Conservation (phyloP, 2,329 filamentous ascomycete species). For the Fusarium chaquense region DNA sequence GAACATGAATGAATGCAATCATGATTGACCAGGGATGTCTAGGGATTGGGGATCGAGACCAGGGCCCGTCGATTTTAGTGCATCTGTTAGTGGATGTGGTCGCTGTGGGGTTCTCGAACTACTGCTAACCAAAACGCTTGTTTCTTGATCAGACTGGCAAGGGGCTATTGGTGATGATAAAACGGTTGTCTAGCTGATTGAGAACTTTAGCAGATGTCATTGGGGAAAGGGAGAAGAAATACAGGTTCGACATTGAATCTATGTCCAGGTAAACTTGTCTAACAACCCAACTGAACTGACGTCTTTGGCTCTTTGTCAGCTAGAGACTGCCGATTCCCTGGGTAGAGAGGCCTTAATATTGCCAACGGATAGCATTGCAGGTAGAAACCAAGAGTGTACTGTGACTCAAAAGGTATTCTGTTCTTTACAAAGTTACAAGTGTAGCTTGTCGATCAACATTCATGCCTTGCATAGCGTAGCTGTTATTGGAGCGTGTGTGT, state of each 20-base stretch:
- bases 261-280: too few relatives aligned
- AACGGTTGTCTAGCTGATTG: too few relatives aligned
- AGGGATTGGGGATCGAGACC: conserved; percentile 30
- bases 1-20: conserved; percentile 2
- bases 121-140: conserved; percentile 14
- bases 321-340: not conserved
- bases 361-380: not conserved
- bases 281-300: not conserved
- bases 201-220: not conserved
- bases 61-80: conserved; percentile 20
- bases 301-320: not conserved
- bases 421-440: not conserved
- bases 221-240: not conserved
- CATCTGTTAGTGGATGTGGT: conserved; percentile 23
- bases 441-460: too few relatives aligned
- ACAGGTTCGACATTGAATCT: not conserved
- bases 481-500: not conserved
- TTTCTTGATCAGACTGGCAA: conserved; percentile 15
- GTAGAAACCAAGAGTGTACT: not conserved
- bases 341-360: not conserved
- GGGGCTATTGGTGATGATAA: not conserved
- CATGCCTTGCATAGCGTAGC: not conserved
- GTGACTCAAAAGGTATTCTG: not conserved
- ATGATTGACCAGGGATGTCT: conserved; percentile 25
- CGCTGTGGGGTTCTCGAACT: conserved; percentile 38